These are phyloP conservation scores for Aphanocladium album DNA, from an alignment of 2,329 filamentous ascomycete genomes.

Conservation along the genomic window DNA sequence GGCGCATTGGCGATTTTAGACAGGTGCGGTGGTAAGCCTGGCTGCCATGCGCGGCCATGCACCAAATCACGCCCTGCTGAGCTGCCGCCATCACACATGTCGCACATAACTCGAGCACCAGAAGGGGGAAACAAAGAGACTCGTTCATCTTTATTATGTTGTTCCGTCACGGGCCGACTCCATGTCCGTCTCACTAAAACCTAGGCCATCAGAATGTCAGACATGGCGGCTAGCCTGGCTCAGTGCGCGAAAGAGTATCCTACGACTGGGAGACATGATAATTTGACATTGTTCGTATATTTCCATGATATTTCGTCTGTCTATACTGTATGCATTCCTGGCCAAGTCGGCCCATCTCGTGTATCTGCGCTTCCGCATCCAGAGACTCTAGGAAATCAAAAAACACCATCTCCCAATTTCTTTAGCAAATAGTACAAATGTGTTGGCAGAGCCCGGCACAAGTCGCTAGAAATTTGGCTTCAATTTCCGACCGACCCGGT, in stretches of 20 bases:
- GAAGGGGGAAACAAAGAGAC: too few species aligned
- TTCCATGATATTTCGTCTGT: not conserved
- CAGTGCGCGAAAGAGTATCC: too few species aligned
- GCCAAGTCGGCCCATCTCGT: not conserved
- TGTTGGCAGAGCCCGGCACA: not conserved
- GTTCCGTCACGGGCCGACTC: too few species aligned
- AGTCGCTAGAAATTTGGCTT: not conserved
- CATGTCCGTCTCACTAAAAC: too few species aligned
- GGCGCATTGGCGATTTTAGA: not conserved
- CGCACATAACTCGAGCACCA: too few species aligned
- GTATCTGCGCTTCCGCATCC: not conserved
- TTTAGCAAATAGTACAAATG: constrained; percentile 2
- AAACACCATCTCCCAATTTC: not conserved
- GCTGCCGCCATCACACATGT: too few species aligned
- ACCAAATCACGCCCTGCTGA: too few species aligned
- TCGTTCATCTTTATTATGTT: too few species aligned
- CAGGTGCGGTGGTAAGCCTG: not conserved
- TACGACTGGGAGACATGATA: not conserved
- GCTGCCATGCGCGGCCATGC: too few species aligned
- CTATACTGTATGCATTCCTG: not conserved
- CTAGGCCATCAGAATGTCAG: too few species aligned
- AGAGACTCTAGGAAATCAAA: not conserved
- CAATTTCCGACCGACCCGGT: not conserved
- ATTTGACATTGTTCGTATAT: not conserved
- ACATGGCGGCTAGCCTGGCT: too few species aligned